A percentile compares a stretch with the other conserved stretches of the same genome.
Conservation (phyloP, 1,284 basidiomycete genomes). For the Cutaneotrichosporon mucoides region DNA sequence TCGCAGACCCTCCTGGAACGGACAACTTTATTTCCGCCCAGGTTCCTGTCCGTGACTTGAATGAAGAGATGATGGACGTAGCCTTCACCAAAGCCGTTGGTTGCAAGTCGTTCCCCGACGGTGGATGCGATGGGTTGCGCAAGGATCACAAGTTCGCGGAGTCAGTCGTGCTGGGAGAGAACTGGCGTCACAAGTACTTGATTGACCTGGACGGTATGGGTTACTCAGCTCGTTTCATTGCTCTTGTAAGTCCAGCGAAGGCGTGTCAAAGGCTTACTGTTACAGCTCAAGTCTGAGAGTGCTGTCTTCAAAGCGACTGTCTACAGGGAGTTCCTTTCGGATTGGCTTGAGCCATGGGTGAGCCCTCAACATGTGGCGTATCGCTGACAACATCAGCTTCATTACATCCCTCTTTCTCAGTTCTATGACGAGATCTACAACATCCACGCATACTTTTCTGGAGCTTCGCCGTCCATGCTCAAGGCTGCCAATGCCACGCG, state of each 20-base stretch:
- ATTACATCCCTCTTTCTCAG: constrained; percentile 84
- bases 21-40: constrained; percentile 58
- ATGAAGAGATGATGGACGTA: constrained; percentile 78
- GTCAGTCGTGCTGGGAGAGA: constrained; percentile 71
- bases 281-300: constrained; percentile 58
- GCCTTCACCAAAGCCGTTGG: constrained; percentile 78
- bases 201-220: constrained; percentile 90
- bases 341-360: constrained; percentile 55
- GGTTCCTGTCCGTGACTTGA: constrained; percentile 63
- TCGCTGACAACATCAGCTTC: constrained; percentile 57
- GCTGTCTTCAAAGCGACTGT: constrained; percentile 84
- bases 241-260: constrained; percentile 58
- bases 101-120: constrained; percentile 62
- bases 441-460: constrained; percentile 83
- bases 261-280: constrained; percentile 21
- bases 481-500: constrained; percentile 52
- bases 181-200: constrained; percentile 90
- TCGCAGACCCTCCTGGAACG: constrained; percentile 64
- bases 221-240: constrained; percentile 85
- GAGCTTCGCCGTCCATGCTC: constrained; percentile 62
- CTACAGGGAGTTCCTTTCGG: constrained; percentile 79
- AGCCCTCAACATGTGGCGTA: constrained; percentile 5
- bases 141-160: constrained; percentile 69
- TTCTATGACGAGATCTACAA: constrained; percentile 88
- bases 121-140: constrained; percentile 68